Evolutionary conservation across 345 rosid species (phyloP), one percentile per base, ranked within the genome.

Genomic region (Aegle marmelos): DNA sequence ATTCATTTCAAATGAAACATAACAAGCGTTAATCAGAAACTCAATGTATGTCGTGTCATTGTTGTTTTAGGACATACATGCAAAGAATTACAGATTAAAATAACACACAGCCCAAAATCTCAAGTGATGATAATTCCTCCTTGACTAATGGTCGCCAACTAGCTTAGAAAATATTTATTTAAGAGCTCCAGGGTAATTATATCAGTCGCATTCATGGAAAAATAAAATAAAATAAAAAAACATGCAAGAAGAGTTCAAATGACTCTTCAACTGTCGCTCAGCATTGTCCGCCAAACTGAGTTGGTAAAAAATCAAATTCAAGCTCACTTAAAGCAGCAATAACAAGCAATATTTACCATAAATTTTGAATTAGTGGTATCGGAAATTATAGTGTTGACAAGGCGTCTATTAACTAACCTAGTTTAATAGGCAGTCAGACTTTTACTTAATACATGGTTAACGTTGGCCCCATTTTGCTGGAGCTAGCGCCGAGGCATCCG

Each of bases 231-330:
- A n/a, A n/a, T n/a, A n/a, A n/a, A 72, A 17, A 2, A 25, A n/a
- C 41, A 61, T 61, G 69, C 61, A 31, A 33, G 27, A 5, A 50
- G 17, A 50, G 7, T 7, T 41, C 57, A 34, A 31, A 22, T 64
- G 78, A 63, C 70, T 30, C 45, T 30, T 63, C 70, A 75, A 75
- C 45, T 30, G 14, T 75, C 70, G 70, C 62, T 21, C 31, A 28
- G 21, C 53, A 5, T 25, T 41, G 59, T 39, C 24, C 27, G 36
- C 36, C 2, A 36, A 72, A 31, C 30, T 27, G 45, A 45, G 82
- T 78, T 65, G 87, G 84, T 81, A 74, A 62, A 72, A 19, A 28
- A 76, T 81, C 86, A 36, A 80, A 70, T 50, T 80, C 66, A 21
- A 53, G 69, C 57, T 76, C 80, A 70, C 74, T 66, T 83, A 65